These are phyloP conservation scores for Chalciporus piperatus DNA, from an alignment of 768 basidiomycete genomes.

Conservation along the genomic window DNA sequence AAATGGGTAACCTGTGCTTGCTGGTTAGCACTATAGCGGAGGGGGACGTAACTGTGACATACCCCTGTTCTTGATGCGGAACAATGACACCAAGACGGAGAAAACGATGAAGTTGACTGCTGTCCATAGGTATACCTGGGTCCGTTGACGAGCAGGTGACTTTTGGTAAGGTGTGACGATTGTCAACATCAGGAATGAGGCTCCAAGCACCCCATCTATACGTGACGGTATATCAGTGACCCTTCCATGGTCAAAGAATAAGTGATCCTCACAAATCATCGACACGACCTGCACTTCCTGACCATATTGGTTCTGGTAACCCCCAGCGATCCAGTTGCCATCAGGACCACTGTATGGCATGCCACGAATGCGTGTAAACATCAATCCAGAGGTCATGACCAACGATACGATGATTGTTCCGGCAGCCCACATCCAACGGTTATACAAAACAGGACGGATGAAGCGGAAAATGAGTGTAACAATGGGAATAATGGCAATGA, in stretches of 20 bases:
- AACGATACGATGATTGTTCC: conserved; percentile 60
- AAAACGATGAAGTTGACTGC: conserved; percentile 79
- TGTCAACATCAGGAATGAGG: conserved; percentile 76
- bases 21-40: not conserved
- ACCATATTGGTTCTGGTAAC: conserved; percentile 88
- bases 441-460: conserved; percentile 62
- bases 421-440: conserved; percentile 78
- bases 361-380: conserved; percentile 93
- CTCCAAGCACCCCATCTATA: conserved; percentile 80
- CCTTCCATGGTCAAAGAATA: not conserved
- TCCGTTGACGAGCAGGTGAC: conserved; percentile 70
- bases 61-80: conserved; percentile 91
- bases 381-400: conserved; percentile 89
- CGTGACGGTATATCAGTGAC: conserved; percentile 3
- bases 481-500: conserved; percentile 45
- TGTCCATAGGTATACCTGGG: conserved; percentile 90
- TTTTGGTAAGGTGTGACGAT: conserved; percentile 76
- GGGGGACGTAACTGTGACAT: conserved; percentile 4
- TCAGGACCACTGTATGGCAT: conserved; percentile 64
- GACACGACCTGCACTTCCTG: conserved; percentile 90
- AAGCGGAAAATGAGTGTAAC: conserved; percentile 53
- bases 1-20: conserved; percentile 69
- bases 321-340: conserved; percentile 80
- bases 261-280: conserved; percentile 68
- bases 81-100: conserved; percentile 81